Percentiles rank a stretch among this genome's conserved stretches.
Conservation (phyloP, 1,139 yeast species). For the Hyphopichia khmerensis region DNA sequence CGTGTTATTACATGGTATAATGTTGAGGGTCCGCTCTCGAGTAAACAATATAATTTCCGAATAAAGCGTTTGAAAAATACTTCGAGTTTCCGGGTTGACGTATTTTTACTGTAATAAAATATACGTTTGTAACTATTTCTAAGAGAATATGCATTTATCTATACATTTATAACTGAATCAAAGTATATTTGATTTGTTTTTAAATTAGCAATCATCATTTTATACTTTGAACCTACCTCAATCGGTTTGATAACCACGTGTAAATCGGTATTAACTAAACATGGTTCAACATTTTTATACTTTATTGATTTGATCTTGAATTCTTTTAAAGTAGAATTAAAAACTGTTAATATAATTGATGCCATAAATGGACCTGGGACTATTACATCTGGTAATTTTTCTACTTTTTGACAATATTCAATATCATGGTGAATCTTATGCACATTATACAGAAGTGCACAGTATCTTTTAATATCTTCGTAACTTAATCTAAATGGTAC, state of each 20-base stretch:
- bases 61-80: neutral
- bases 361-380: constrained; percentile 84
- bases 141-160: neutral
- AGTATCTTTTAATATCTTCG: constrained; percentile 41
- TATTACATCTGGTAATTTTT: constrained; percentile 59
- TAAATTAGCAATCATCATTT: constrained; percentile 1
- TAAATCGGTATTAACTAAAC: constrained; percentile 26
- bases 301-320: constrained; percentile 19
- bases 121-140: no score
- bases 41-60: no score
- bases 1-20: neutral
- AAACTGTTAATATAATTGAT: constrained; percentile 56
- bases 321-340: constrained; percentile 19
- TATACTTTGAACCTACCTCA: neutral
- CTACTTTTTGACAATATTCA: constrained; percentile 49
- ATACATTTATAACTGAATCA: neutral
- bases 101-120: no score
- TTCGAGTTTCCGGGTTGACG: no score
- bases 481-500: constrained; percentile 7
- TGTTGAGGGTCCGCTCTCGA: no score
- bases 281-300: constrained; percentile 53
- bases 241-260: neutral
- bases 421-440: constrained; percentile 79
- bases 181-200: neutral
- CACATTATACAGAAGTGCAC: constrained; percentile 74